Evolutionary conservation across 2,329 filamentous ascomycete genomes (phyloP).

Genomic region (Erysiphe neolycopersici): DNA sequence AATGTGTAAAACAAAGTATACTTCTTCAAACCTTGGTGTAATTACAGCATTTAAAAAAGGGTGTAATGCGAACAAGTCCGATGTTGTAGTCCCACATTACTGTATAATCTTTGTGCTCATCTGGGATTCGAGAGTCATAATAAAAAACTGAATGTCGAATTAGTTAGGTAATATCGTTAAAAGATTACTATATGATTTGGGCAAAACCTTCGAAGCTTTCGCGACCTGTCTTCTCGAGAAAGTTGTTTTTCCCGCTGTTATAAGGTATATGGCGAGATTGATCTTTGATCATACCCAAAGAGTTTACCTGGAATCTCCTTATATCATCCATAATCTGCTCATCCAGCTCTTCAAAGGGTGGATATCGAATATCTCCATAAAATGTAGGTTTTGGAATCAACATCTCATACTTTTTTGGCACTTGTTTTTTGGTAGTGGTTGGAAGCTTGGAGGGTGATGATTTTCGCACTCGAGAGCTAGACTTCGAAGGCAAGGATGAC

Average conservation of each 20-base stretch:
- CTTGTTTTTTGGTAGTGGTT: constrained; percentile 20
- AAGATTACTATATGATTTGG: constrained; percentile 1
- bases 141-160: constrained; percentile 37
- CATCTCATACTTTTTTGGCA: constrained; percentile 36
- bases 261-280: constrained; percentile 65
- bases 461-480: neutral
- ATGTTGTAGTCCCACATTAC: constrained; percentile 97
- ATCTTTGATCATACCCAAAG: constrained; percentile 32
- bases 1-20: neutral
- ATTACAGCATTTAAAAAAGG: constrained; percentile 75
- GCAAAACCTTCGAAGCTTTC: constrained; percentile 64
- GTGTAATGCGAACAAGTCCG: constrained; percentile 77
- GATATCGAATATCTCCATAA: constrained; percentile 44
- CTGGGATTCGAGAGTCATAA: constrained; percentile 53
- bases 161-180: constrained; percentile 3
- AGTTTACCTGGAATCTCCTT: constrained; percentile 34
- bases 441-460: constrained; percentile 1
- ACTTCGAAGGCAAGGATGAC: neutral
- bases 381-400: constrained; percentile 33
- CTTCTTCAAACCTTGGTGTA: constrained; percentile 50
- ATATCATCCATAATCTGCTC: constrained; percentile 29
- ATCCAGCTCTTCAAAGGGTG: constrained; percentile 42
- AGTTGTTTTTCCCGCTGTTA: constrained; percentile 79
- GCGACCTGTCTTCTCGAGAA: constrained; percentile 60
- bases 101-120: constrained; percentile 36